A percentile compares a stretch with the other conserved stretches of the same genome.
These are phyloP conservation scores for Cercospora sojina DNA, from an alignment of 2,329 filamentous ascomycete genomes.

Conservation along the genomic window DNA sequence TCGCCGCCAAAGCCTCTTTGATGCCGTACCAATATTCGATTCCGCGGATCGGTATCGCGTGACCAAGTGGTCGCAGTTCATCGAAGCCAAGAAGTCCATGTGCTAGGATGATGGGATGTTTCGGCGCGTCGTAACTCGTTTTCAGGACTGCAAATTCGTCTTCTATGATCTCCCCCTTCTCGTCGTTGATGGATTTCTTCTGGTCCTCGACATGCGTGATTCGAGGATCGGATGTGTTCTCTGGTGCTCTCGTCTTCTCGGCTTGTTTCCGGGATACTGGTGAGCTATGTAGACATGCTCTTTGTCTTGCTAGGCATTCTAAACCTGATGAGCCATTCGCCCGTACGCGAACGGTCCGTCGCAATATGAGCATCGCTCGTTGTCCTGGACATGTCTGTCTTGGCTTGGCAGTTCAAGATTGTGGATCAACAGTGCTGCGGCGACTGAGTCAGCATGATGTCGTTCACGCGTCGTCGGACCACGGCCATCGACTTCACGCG, in stretches of 20 bases:
- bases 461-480: background rate
- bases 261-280: background rate
- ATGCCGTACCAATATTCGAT: conserved; percentile 66
- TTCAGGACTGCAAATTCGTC: conserved; percentile 63
- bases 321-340: background rate
- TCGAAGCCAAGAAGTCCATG: conserved; percentile 68
- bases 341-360: background rate
- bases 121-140: conserved; percentile 55
- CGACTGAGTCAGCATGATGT: conserved; percentile 7
- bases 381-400: background rate
- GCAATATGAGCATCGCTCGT: conserved; percentile 10
- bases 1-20: conserved; percentile 55
- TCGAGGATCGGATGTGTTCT: conserved; percentile 28
- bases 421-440: background rate
- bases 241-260: conserved; percentile 2
- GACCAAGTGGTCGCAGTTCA: conserved; percentile 55
- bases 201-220: conserved; percentile 20
- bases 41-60: conserved; percentile 49
- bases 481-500: background rate
- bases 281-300: background rate
- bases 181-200: conserved; percentile 13
- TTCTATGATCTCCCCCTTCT: conserved; percentile 34
- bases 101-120: conserved; percentile 61
- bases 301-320: background rate
- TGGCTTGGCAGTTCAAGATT: conserved; percentile 2